Evolutionary conservation across 768 basidiomycete species (phyloP).

Genomic region (Boletus reticulatus): DNA sequence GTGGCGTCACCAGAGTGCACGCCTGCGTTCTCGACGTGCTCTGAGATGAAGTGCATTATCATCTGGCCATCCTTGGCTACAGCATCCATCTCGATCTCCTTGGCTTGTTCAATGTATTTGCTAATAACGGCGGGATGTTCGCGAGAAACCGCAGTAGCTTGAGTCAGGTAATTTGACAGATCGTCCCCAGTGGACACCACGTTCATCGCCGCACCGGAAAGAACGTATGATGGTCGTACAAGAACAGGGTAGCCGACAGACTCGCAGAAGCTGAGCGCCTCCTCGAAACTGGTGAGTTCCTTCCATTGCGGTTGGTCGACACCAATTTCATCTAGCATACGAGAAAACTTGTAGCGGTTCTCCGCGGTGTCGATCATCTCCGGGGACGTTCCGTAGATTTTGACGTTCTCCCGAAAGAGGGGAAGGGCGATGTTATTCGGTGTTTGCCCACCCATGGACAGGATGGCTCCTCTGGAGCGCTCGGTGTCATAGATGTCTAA

Average conservation of each 20-base stretch:
- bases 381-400: conserved; percentile 97
- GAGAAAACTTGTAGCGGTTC: conserved; percentile 99
- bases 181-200: conserved; percentile 94
- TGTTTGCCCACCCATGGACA: conserved; percentile 98
- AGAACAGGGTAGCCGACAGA: conserved; percentile 95
- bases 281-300: conserved; percentile 88
- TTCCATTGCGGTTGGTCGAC: conserved; percentile 99
- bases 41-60: conserved; percentile 99
- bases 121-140: conserved; percentile 98
- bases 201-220: conserved; percentile 99
- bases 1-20: conserved; percentile 99
- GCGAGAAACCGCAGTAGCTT: conserved; percentile 93
- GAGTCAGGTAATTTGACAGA: conserved; percentile 86
- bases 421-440: conserved; percentile 98
- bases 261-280: conserved; percentile 86
- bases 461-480: conserved; percentile 83
- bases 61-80: conserved; percentile 96
- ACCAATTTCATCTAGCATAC: conserved; percentile 94
- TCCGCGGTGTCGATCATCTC: conserved; percentile 99
- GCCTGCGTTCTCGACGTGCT: conserved; percentile 98
- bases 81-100: conserved; percentile 99
- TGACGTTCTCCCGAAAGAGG: conserved; percentile 94
- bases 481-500: conserved; percentile 96
- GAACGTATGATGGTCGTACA: conserved; percentile 95
- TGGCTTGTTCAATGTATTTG: conserved; percentile 99